Evolutionary conservation across 163 green algal species (phyloP).

Genomic region (Prototheca stagnorum): DNA sequence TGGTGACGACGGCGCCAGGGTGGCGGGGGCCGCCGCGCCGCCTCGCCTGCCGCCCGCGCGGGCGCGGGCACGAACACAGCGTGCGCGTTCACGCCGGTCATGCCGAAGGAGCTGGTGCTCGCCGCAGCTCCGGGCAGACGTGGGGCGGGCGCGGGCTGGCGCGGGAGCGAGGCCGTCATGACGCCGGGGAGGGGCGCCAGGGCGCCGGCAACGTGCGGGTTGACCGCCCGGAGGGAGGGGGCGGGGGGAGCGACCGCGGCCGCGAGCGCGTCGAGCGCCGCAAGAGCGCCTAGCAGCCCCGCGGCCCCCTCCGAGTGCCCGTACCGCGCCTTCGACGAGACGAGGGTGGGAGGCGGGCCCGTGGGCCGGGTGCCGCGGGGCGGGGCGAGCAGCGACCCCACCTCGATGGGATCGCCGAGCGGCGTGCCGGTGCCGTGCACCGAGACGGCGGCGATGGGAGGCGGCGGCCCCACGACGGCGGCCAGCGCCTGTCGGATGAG

Average conservation of each 20-base stretch:
- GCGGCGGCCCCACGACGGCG: slow-evolving; percentile 15
- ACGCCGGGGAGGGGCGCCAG: slow-evolving; percentile 10
- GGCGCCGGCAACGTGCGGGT: slow-evolving; percentile 29
- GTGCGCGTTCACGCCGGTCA: slow-evolving; percentile 50
- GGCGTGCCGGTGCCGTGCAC: slow-evolving; percentile 51
- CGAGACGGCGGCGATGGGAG: not conserved
- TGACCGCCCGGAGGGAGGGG: slow-evolving; percentile 40
- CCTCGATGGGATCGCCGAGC: slow-evolving; percentile 70
- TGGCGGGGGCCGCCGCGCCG: not conserved
- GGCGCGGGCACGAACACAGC: slow-evolving; percentile 17
- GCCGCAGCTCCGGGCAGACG: not conserved
- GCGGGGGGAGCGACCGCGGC: too few species aligned
- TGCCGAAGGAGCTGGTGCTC: slow-evolving; percentile 67
- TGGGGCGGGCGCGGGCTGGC: not conserved
- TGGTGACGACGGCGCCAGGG: not conserved
- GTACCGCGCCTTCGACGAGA: slow-evolving; percentile 49
- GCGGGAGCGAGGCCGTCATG: not conserved
- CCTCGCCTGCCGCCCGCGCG: too few species aligned
- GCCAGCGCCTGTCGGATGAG: slow-evolving; percentile 30
- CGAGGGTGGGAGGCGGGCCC: slow-evolving; percentile 29
- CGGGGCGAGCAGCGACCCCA: slow-evolving; percentile 25
- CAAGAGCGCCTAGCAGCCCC: slow-evolving; percentile 40
- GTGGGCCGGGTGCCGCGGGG: slow-evolving; percentile 3
- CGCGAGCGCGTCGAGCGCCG: too few species aligned
- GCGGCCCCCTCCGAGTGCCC: slow-evolving; percentile 62